phyloP scores from a whole-genome alignment of 2,329 filamentous ascomycete genomes.

The Aureobasidium pullulans region DNA sequence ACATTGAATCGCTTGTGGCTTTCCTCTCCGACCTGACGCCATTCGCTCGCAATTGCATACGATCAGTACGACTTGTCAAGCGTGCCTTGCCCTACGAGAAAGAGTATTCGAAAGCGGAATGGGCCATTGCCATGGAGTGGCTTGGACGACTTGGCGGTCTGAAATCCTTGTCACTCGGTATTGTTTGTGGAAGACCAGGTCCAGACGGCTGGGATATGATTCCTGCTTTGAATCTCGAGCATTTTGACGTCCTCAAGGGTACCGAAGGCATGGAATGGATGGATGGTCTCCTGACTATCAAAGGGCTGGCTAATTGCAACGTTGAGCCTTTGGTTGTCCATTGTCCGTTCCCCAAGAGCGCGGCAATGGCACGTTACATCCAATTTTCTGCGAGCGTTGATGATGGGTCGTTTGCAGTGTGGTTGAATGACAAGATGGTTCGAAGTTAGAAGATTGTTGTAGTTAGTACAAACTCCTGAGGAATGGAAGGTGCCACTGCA shows the following conservation, averaged over 20 bases:
- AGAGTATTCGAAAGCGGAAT: constrained; percentile 50
- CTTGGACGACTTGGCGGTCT: constrained; percentile 38
- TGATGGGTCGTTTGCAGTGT: constrained; percentile 45
- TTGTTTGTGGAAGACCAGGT: constrained; percentile 48
- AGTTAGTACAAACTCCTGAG: no score
- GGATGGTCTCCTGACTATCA: constrained; percentile 46
- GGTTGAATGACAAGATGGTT: constrained; percentile 30
- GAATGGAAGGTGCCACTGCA: no score
- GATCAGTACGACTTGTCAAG: constrained; percentile 49
- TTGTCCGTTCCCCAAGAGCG: constrained; percentile 44
- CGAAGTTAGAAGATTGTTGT: not conserved
- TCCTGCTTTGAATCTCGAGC: constrained; percentile 33
- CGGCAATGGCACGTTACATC: constrained; percentile 51
- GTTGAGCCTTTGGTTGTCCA: constrained; percentile 49
- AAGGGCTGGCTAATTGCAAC: constrained; percentile 43
- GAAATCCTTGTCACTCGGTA: constrained; percentile 39
- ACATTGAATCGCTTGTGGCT: constrained; percentile 53
- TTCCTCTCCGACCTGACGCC: constrained; percentile 53
- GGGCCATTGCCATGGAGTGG: constrained; percentile 46
- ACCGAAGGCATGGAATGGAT: constrained; percentile 52
- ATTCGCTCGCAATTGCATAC: constrained; percentile 40
- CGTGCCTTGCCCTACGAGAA: constrained; percentile 46
- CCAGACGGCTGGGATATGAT: constrained; percentile 43
- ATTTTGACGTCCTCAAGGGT: constrained; percentile 20
- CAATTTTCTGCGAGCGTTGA: constrained; percentile 55